Evolutionary conservation across 129 eudicot species (phyloP), one percentile per base, ranked within the genome.

Genomic region (Flaveria bidentis): DNA sequence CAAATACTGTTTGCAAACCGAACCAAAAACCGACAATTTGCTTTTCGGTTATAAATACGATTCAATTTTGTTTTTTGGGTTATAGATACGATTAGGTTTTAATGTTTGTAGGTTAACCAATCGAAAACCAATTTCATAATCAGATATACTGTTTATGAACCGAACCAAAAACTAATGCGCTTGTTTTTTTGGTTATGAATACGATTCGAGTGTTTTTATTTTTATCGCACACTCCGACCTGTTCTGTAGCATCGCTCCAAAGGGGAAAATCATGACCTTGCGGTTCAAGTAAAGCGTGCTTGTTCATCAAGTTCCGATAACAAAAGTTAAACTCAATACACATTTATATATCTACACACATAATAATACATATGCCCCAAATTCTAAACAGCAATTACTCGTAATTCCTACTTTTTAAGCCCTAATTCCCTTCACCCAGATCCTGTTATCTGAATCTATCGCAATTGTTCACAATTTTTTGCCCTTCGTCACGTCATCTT

Each of bases 231-330:
- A 36, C 41, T 36, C 6, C 6, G 4, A 33, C 6, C 39, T 33
- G 4, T 33, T 33, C 0, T 33, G 39, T 33, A 33, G 39, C 41
- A 36, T 36, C 7, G 41, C 41, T 25, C 45, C 16, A 64, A 17
- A 10, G 56, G 44, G 30, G 20, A 26, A n/a, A 20, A 10, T 6
- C 33, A 10, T 3, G 33, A 2, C 61, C 74, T 76, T 52, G 80
- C 17, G 74, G 46, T 33, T 66, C 80, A 76, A 51, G 80, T 20
- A 17, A 1, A 6, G 39, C 14, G 17, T 51, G 56, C 82, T 78
- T 78, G 82, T 41, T 49, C 26, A 78, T 4, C 82, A 78, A 78
- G 82, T 69, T 69, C 61, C 33, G 14, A 16, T 4, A 69, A 42
- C 69, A 28, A 62, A 55, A 44, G 76, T 55, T 53, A 72, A 74